A percentile compares a stretch with the other conserved stretches of the same genome.
Conservation (phyloP, 495 filamentous ascomycete species). For the Amorphotheca resinae region DNA sequence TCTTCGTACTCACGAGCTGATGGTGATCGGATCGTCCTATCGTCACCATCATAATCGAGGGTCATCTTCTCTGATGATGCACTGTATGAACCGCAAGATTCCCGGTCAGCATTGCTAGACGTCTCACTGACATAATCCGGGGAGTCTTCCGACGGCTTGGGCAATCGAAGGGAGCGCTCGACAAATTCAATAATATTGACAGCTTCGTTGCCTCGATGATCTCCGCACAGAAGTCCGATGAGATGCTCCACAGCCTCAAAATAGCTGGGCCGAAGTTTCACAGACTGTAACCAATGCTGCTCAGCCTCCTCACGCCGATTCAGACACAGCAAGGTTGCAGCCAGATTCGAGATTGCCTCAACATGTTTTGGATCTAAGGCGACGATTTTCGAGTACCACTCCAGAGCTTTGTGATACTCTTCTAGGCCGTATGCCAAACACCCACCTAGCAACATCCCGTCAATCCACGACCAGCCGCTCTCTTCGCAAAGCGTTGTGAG, state of each 20-base stretch:
- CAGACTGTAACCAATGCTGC: conserved; percentile 70
- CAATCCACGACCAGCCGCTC: conserved; percentile 86
- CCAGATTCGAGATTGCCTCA: conserved; percentile 88
- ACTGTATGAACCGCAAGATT: conserved; percentile 35
- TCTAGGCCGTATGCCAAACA: conserved; percentile 90
- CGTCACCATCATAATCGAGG: conserved; percentile 34
- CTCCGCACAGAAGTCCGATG: conserved; percentile 73
- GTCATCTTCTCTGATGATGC: conserved; percentile 41
- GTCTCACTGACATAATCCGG: conserved; percentile 21
- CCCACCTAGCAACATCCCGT: conserved; percentile 87
- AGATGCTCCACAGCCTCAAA: conserved; percentile 97
- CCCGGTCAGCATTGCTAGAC: conserved; percentile 21
- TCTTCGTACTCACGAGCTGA: conserved; percentile 34
- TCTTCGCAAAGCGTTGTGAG: conserved; percentile 72
- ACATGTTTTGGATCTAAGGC: conserved; percentile 80
- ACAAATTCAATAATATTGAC: conserved; percentile 83
- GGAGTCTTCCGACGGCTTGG: conserved; percentile 14
- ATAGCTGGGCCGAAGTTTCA: conserved; percentile 75
- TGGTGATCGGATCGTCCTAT: conserved; percentile 9
- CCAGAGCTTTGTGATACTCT: conserved; percentile 71
- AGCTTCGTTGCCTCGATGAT: conserved; percentile 71
- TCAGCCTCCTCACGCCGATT: conserved; percentile 76
- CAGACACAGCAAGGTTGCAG: conserved; percentile 75
- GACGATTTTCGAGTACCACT: conserved; percentile 83
- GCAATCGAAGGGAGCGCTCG: conserved; percentile 56